Conservation (phyloP, 352 stramenopile genomes). For the Globisporangium cystogenes region DNA sequence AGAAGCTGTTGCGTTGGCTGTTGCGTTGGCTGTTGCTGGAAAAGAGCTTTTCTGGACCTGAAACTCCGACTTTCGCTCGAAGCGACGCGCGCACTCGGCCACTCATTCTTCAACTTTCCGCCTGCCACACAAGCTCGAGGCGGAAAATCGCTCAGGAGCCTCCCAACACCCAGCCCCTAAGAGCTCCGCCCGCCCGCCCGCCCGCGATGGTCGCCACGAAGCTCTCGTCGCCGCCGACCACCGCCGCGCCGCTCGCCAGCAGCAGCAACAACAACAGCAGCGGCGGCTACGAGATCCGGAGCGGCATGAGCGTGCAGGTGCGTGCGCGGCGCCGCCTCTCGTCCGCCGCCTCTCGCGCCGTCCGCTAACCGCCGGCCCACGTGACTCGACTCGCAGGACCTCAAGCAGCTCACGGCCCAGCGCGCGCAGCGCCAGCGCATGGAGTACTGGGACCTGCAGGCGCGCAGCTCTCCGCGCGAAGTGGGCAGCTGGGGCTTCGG, state of each 20-base stretch:
- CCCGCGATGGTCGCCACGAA: conserved; percentile 34
- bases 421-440: conserved; percentile 54
- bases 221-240: conserved; percentile 10
- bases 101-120: background rate
- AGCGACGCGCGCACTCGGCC: background rate
- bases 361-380: too few species aligned
- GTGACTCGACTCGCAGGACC: conserved; percentile 25
- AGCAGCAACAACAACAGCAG: conserved; percentile 19
- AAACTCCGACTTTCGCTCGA: background rate
- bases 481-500: conserved; percentile 20
- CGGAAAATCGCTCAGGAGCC: too few species aligned
- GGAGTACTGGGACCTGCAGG: conserved; percentile 51
- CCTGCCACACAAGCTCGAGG: background rate
- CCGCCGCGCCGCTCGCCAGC: background rate
- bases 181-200: too few species aligned
- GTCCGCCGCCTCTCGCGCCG: background rate
- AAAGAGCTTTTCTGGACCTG: too few species aligned
- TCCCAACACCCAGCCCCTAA: too few species aligned
- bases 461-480: conserved; percentile 39
- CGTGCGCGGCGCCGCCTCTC: too few species aligned
- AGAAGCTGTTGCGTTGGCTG: too few species aligned
- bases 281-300: conserved; percentile 73
- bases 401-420: conserved; percentile 81
- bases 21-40: too few species aligned
- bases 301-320: conserved; percentile 81